A percentile compares a stretch with the other conserved stretches of the same genome.
These are phyloP conservation scores for Coleophoma eucalyptorum DNA, from an alignment of 2,329 filamentous ascomycete species.

Conservation along the genomic window DNA sequence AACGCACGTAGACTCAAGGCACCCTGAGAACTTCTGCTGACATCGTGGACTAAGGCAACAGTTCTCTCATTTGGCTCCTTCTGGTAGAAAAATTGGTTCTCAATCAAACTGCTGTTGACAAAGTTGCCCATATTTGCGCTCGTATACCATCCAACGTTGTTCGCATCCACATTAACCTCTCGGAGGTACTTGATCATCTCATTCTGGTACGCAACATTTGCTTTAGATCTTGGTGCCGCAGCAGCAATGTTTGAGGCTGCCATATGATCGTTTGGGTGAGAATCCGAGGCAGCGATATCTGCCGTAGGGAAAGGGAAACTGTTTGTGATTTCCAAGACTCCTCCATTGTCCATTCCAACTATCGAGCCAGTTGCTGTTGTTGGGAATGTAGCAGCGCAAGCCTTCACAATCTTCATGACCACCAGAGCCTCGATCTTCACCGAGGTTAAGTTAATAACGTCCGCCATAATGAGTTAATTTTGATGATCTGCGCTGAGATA, in stretches of 20 bases:
- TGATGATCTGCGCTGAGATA: neutral
- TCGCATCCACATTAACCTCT: constrained; percentile 97
- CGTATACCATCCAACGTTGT: constrained; percentile 98
- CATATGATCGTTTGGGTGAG: constrained; percentile 66
- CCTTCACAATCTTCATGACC: constrained; percentile 97
- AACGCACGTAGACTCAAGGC: constrained; percentile 87
- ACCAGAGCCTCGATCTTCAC: constrained; percentile 95
- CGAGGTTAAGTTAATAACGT: constrained; percentile 68
- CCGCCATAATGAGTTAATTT: constrained; percentile 45
- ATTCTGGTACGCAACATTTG: constrained; percentile 81
- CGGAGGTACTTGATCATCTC: constrained; percentile 97
- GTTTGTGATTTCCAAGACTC: constrained; percentile 87
- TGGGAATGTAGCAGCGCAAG: constrained; percentile 84
- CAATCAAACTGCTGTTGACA: constrained; percentile 88
- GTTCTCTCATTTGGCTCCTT: constrained; percentile 84
- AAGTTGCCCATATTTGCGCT: constrained; percentile 99
- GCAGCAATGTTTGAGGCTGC: constrained; percentile 71
- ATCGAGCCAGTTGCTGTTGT: constrained; percentile 85
- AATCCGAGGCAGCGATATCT: constrained; percentile 64
- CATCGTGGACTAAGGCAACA: constrained; percentile 88
- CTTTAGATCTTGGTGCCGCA: constrained; percentile 87
- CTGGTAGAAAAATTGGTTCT: constrained; percentile 98
- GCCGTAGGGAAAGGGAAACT: constrained; percentile 87
- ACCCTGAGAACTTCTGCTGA: constrained; percentile 91
- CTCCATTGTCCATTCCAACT: constrained; percentile 86